A percentile compares a stretch with the other conserved stretches of the same genome.
phyloP scores from a whole-genome alignment of 805 yeast genomes.

The Cyberlindnera samutprakarnensis region DNA sequence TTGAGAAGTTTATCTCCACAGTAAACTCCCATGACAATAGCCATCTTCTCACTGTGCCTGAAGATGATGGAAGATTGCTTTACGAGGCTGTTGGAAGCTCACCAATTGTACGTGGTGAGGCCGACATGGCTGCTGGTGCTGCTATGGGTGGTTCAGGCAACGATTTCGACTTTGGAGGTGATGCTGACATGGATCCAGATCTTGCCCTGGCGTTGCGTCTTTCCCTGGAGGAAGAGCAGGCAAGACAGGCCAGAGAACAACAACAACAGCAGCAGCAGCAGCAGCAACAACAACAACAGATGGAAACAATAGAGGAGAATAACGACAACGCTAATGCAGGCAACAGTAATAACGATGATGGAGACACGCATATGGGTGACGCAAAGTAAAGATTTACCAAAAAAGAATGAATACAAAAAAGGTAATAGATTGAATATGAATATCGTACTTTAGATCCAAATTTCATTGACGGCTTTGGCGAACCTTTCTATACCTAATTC shows the following conservation, averaged over 20 bases:
- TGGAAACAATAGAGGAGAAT: slow-evolving; percentile 10
- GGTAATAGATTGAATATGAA: no score
- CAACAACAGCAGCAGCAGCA: slow-evolving; percentile 5
- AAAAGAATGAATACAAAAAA: no score
- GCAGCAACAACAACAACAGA: slow-evolving; percentile 5
- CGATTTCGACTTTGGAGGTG: slow-evolving; percentile 40
- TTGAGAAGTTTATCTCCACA: slow-evolving; percentile 68
- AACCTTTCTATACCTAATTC: background rate
- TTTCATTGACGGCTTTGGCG: background rate
- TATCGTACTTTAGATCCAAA: background rate
- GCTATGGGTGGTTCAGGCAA: slow-evolving; percentile 36
- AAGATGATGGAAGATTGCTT: slow-evolving; percentile 72
- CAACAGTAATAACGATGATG: slow-evolving; percentile 3
- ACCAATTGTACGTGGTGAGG: slow-evolving; percentile 59
- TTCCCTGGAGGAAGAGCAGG: slow-evolving; percentile 90
- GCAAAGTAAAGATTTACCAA: slow-evolving; percentile 1
- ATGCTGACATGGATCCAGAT: slow-evolving; percentile 92
- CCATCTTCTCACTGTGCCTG: slow-evolving; percentile 80
- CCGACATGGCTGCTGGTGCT: slow-evolving; percentile 33
- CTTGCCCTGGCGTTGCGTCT: slow-evolving; percentile 91
- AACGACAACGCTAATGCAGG: background rate
- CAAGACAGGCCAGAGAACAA: slow-evolving; percentile 73
- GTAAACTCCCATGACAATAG: slow-evolving; percentile 70
- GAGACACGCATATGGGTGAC: slow-evolving; percentile 4
- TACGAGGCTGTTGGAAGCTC: slow-evolving; percentile 77